Base-by-base conservation (phyloP, 305 asterid species). In the Stenogyne calaminthoides region DNA sequence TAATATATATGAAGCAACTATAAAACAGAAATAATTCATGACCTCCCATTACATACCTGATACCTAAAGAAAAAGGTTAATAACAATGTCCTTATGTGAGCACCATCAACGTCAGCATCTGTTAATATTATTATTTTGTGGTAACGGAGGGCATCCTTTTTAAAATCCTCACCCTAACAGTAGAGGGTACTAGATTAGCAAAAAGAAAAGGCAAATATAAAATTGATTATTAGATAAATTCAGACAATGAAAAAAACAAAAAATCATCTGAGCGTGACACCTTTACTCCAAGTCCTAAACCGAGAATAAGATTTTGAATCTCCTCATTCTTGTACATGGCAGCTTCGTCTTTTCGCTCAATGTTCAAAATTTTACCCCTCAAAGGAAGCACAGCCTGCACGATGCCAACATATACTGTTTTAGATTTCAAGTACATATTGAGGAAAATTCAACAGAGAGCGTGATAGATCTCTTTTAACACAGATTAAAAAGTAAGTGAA, bases 51-150 rank as follows among this genome's bases (percentile, higher is more conserved):
- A 68, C 86, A 15, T 82, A 92, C 99, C 98, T 92, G 96, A 82
- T 90, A 92, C 83, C 98, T 87, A 79, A 83, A 92, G 88, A 95
- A 95, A 85, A 95, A 95, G 67, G 99, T 95, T 69, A 95, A 80
- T 69, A 95, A 69, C 81, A 95, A 84, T 27, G 97, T 92, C 76
- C 98, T 89, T 72, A 95, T 95, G 82, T 95, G 99, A 72, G 99
- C 99, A 74, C 98, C 99, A 76, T 95, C 99, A 9, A 95, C 98
- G 49, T 95, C 99, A 67, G 99, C 99, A 85, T 95, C 99, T 11
- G 99, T 95, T 75, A 95, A 81, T 68, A 95, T 92, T 71, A 95
- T 92, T 81, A 95, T 95, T 84, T 90, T 95, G 85, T 95, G 99
- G 84, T 95, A 95, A 69, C 99, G 97, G 60, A 95, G 97, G 15